Base-by-base conservation (phyloP, 371 early-diverging fungal species). In the Actinomortierella ambigua region DNA sequence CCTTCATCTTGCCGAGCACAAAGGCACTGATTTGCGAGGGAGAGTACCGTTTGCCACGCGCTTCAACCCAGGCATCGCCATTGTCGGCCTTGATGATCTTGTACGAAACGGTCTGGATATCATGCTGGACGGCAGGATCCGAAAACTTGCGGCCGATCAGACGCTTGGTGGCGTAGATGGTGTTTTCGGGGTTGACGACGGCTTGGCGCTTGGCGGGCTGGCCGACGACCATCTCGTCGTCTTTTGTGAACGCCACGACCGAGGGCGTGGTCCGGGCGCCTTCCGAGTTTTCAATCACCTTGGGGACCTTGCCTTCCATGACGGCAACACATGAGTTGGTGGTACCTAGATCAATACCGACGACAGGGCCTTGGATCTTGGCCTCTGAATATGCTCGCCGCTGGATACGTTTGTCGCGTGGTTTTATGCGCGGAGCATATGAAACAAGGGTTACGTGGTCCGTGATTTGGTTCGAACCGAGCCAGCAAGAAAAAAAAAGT, bases 281-380 rank as follows among this genome's bases (percentile, higher is more conserved):
- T 75, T 97, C 95, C 17, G 93, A 75, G 84, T 99, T 98, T 80
- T 95, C 97, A 79, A 99, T 94, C 39, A 99, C 98, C 58, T 93
- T 84, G 29, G 99, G 97, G 61, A 82, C 88, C 75, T 96, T 96
- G 68, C 99, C 97, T 81, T 98, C 97, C 92, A 98, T 95, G 43
- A 98, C 90, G 40, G 98, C 89, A 23, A 98, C 98, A 77, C 99
- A 99, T 17, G 99, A 98, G 88, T 99, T 98, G 63, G 99, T 99
- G 50, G 99, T 99, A 57, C 99, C 99, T 66, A 99, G 86, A 86
- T 99, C 99, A 68, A 99, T 98, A 77, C 99, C 99, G 65, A 99
- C 95, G 53, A 97, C 96, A 57, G 87, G 86, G 34, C 98, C 98
- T 70, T 89, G 88, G 23, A 93, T 88, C 71, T 92, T 93, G 57